A percentile compares a stretch with the other conserved stretches of the same genome.
phyloP scores from a whole-genome alignment of 148 eudicot genomes.

The Persicaria tinctoria region DNA sequence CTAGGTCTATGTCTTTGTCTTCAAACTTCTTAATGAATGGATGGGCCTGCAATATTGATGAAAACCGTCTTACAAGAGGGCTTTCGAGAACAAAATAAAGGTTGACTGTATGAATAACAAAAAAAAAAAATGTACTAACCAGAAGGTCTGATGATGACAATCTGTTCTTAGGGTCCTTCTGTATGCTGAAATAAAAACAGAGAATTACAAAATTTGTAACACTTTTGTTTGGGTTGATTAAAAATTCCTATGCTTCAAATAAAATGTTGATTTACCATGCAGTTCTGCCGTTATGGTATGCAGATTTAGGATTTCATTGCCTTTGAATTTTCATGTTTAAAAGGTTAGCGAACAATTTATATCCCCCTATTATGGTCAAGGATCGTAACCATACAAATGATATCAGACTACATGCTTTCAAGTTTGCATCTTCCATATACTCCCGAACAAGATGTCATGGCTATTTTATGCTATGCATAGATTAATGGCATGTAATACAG shows the following conservation, averaged over 20 bases:
- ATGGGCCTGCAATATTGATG: conserved; percentile 48
- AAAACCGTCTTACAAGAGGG: not conserved
- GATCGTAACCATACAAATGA: not conserved
- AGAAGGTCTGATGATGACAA: conserved; percentile 74
- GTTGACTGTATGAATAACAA: not conserved
- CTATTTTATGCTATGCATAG: not conserved
- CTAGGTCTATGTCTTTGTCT: conserved; percentile 86
- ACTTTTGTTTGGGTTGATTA: no score
- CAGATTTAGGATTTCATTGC: not conserved
- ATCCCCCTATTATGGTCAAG: not conserved
- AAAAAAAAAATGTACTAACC: conserved; percentile 40
- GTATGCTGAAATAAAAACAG: conserved; percentile 50
- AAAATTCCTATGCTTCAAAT: not conserved
- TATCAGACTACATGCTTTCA: not conserved
- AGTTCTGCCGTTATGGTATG: not conserved
- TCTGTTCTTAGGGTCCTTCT: conserved; percentile 81
- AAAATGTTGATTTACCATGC: not conserved
- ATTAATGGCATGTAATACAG: not conserved
- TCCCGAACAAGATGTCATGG: not conserved
- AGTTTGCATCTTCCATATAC: not conserved
- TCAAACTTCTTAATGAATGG: conserved; percentile 92
- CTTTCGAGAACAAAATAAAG: not conserved
- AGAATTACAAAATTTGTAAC: not conserved
- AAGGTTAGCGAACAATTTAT: not conserved
- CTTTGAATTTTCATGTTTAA: not conserved